Base-by-base conservation (phyloP, 352 stramenopile genomes). In the Globisporangium radiosum region DNA sequence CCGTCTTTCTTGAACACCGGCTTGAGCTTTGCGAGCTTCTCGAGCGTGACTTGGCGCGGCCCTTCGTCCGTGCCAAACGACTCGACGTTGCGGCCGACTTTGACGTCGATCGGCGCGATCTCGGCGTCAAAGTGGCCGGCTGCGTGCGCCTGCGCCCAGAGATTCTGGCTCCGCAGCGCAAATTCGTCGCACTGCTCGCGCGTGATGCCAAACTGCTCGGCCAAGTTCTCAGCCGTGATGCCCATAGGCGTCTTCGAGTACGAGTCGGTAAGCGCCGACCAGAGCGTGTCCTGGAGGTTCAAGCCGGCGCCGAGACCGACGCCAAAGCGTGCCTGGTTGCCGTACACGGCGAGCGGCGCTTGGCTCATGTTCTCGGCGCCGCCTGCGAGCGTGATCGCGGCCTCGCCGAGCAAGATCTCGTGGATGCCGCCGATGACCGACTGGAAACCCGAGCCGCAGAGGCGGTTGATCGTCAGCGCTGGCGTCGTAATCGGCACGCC, bases 161-260 rank as follows among this genome's bases (percentile, higher is more conserved):
- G 77, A 53, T 80, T 87, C 77, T 99, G 97, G 65, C 82, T 97
- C n/a, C 91, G 82, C 54, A 98, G 63, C 11, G 84, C 94, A 62
- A 97, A 98, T 52, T 90, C 87, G 66, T 99, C 97, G 59, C 92
- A 98, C 66, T 99, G 73, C 62, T 98, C 79, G 19, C 95, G 82
- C 47, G 86, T 88, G 71, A 99, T 97, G 52, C 68, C 72, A 77
- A 98, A 96, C 74, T 99, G 88, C 48, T 90, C 90, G 0, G 92
- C 96, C n/a, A 99, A 67, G 77, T 99, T 99, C 66, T 99, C 97
- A 38, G 96, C 96, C 53, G 97, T 99, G 63, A 99, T 92, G 50
- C 95, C 97, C 97, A 99, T 99, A 1, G 97, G 94, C 58, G 90
- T 95, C 59, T 95, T 90, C 45, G 81, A 81, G 75, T 98, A 89